Evolutionary conservation across 2,329 filamentous ascomycete genomes (phyloP).

Genomic region (Pseudocercospora cruenta): DNA sequence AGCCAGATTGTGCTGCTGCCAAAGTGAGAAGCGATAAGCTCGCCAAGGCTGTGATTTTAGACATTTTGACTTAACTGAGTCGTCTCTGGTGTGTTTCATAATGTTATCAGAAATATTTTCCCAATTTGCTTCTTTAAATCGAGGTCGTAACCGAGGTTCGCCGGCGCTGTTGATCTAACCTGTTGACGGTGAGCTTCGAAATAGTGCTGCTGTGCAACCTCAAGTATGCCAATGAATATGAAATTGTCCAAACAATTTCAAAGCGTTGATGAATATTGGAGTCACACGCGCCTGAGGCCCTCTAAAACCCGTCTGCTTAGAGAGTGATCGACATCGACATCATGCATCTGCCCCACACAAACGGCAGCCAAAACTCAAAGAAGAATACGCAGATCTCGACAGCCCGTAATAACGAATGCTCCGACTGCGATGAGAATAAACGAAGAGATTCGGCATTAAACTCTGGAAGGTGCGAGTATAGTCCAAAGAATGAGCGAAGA

Average conservation of each 20-base stretch:
- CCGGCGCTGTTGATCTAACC: too few species aligned
- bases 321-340: not conserved
- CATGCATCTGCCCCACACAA: not conserved
- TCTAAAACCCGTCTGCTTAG: not conserved
- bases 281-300: not conserved
- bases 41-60: not conserved
- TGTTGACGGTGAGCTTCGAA: not conserved
- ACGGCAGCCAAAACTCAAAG: not conserved
- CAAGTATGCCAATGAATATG: not conserved
- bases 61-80: not conserved
- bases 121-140: too few species aligned
- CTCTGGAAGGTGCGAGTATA: not conserved
- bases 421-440: not conserved
- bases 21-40: not conserved
- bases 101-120: not conserved
- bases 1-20: constrained; percentile 14
- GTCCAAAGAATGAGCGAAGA: not conserved
- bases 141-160: too few species aligned
- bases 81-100: not conserved
- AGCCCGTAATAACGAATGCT: not conserved
- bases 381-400: not conserved
- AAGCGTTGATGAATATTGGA: not conserved
- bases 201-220: not conserved
- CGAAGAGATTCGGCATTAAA: not conserved
- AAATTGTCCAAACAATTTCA: not conserved